A percentile compares a stretch with the other conserved stretches of the same genome.
phyloP scores from a whole-genome alignment of 2,329 filamentous ascomycete species.

The Cordyceps militaris region DNA sequence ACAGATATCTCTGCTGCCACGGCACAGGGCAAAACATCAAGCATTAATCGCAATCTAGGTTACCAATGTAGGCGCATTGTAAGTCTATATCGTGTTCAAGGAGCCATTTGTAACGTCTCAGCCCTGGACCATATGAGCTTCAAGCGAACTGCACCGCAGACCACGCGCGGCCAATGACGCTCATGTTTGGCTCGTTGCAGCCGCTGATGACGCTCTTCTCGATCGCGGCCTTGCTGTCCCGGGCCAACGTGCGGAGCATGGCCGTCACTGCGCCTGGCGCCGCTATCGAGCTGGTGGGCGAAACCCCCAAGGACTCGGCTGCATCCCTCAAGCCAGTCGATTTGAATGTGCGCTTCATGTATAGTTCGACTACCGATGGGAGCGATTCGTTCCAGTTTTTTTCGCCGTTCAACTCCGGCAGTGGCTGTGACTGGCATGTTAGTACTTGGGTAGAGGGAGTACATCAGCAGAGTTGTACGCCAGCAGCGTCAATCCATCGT shows the following conservation, averaged over 20 bases:
- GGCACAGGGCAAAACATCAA: too few species aligned
- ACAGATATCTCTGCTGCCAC: too few species aligned
- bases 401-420: constrained; percentile 34
- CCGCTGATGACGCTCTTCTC: constrained; percentile 50
- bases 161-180: constrained; percentile 31
- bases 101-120: too few species aligned
- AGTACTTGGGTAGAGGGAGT: too few species aligned
- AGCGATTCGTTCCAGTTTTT: constrained; percentile 29
- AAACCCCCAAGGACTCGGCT: constrained; percentile 17
- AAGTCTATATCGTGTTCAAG: too few species aligned
- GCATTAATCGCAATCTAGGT: too few species aligned
- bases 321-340: constrained; percentile 27
- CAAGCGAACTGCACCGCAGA: too few species aligned
- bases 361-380: constrained; percentile 40
- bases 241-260: constrained; percentile 42
- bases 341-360: constrained; percentile 50
- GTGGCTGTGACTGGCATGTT: too few species aligned
- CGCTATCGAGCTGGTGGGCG: constrained; percentile 57
- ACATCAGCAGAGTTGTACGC: too few species aligned
- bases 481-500: too few species aligned
- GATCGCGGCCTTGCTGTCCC: constrained; percentile 39
- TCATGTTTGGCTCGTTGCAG: constrained; percentile 48
- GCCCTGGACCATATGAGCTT: too few species aligned
- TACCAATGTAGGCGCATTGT: too few species aligned
- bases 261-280: constrained; percentile 61